phyloP scores from a whole-genome alignment of 306 rosid genomes.

The Trifolium dubium region DNA sequence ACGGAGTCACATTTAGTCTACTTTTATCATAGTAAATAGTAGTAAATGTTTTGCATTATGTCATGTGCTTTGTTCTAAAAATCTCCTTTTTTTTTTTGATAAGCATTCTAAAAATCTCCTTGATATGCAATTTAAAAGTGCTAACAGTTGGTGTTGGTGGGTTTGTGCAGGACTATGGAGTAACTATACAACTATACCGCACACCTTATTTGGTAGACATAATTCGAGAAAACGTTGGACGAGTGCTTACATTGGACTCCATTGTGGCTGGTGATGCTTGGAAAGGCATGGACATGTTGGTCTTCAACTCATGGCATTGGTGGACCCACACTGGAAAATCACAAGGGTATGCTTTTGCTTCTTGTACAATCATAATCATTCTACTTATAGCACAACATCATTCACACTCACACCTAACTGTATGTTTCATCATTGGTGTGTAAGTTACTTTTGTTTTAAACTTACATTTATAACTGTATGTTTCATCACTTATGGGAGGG shows the following conservation, averaged over 20 bases:
- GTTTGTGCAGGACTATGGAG: slow-evolving; percentile 73
- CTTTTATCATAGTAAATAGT: too few relatives aligned
- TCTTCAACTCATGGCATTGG: slow-evolving; percentile 99
- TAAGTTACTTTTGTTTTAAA: background rate
- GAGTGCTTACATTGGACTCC: slow-evolving; percentile 75
- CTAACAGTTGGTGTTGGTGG: slow-evolving; percentile 17
- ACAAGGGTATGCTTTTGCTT: slow-evolving; percentile 63
- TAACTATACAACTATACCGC: slow-evolving; percentile 65
- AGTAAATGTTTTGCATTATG: background rate
- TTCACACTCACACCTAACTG: background rate
- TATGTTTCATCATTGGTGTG: background rate
- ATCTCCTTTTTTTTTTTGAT: too few relatives aligned
- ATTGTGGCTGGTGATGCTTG: slow-evolving; percentile 74
- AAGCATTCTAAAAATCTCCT: too few relatives aligned
- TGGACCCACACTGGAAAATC: slow-evolving; percentile 87
- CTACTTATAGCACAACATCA: background rate
- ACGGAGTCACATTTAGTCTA: too few relatives aligned
- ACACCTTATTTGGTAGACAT: slow-evolving; percentile 88
- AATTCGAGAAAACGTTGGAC: slow-evolving; percentile 60
- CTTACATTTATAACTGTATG: background rate
- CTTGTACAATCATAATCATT: background rate
- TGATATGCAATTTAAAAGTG: slow-evolving; percentile 4
- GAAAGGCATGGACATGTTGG: slow-evolving; percentile 80
- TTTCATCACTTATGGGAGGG: too few relatives aligned
- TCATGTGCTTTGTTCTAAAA: background rate